Evolutionary conservation across 495 filamentous ascomycete species (phyloP), one percentile per base, ranked within the genome.

Genomic region (Trichoderma reesei): DNA sequence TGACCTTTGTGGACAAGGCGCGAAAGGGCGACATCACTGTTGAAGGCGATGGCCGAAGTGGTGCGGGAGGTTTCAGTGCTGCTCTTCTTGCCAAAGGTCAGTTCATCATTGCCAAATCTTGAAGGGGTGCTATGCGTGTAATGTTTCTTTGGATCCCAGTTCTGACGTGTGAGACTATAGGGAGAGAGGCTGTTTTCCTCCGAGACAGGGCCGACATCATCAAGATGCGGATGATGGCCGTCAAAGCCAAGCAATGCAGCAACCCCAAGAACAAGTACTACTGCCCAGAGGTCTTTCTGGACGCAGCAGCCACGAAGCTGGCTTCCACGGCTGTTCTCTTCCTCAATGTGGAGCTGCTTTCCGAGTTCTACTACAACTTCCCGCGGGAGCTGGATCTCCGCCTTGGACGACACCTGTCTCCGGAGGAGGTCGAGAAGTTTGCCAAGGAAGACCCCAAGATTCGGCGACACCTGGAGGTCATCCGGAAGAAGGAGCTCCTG

Each of bases 281-380:
- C 77, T 99, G 94, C 73, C 94, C 94, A 0, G 94, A 99, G 74
- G 82, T 98, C 64, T 98, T 99, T 80, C 85, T 99, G 36, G 94
- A 99, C 72, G 90, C 95, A 10, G 94, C 97, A 11, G 91, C 94
- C 37, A 90, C 95, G 70, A 96, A 98, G 76, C 86, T 99, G 63
- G 92, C 92, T 16, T 86, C 90, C 3, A 98, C 93, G 0, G 93
- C 94, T 11, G 95, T 98, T 10, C 84, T 99, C 0, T 99, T 99
- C 81, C 84, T 99, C 10, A 96, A 99, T 68, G 95, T 97, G 41
- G 94, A 99, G 77, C 83, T 99, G 34, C 82, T 99, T 46, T 91
- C 90, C 5, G 96, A 98, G 71, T 99, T 98, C 70, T 96, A 96
- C 78, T 92, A 95, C 72, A 88, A 93, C 71, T 99, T 99, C 78